Evolutionary conservation across 331 rosid genomes (phyloP), one percentile per base, ranked within the genome.

Genomic region (Acacia pycnantha): DNA sequence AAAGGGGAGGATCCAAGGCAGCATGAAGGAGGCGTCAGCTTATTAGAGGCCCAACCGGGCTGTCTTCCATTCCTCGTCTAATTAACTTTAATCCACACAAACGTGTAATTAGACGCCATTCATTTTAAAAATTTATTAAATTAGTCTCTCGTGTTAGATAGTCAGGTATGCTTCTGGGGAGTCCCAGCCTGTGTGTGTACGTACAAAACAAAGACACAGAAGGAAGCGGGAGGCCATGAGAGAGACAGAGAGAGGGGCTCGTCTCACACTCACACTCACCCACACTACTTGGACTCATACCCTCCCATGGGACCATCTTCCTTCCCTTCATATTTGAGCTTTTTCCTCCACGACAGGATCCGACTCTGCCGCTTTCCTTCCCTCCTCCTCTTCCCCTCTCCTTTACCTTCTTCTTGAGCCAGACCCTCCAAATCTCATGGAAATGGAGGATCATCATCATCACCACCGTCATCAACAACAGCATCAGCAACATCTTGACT

Each of bases 281-380:
- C 43, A 46, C 8, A 48, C 40, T 48, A 48, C 5, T 61, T 61
- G 68, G 27, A 75, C 72, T 51, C 87, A 83, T 40, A 85, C 59
- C 29, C 77, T 44, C 40, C 79, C 2, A 86, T 82, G 93, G 94
- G 97, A 90, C 94, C 97, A 82, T 80, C 62, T 81, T 87, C 79
- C 87, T 89, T 67, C 84, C 74, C 90, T 76, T 76, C 68, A 79
- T 85, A 70, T 71, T 85, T 85, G 53, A 87, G 83, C 81, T 66
- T 78, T 90, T 89, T 61, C 90, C 85, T 87, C 88, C 67, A 87
- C 93, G 97, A 89, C 97, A 92, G 90, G 93, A 92, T 92, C 94
- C 97, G 92, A 86, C 80, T 88, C 94, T 90, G 81, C 90, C 94
- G 94, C 94, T 51, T 51, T 90, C 72, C 71, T 62, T 10, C 46